Evolutionary conservation across 345 rosid genomes (phyloP).

Genomic region (Populus tremula): DNA sequence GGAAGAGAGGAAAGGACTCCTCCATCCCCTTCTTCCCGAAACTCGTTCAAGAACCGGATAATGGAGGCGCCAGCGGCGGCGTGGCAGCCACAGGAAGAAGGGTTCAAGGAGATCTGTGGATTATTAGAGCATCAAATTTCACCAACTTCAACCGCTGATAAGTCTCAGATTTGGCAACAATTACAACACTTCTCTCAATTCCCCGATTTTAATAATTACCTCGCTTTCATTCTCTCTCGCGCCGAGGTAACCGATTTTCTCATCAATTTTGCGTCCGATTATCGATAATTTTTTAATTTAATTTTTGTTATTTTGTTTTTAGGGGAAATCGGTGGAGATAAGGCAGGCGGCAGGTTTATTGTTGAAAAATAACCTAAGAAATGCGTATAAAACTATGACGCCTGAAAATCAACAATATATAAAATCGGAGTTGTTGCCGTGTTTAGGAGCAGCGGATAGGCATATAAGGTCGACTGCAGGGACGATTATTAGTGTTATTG

Average conservation of each 20-base stretch:
- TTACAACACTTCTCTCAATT: constrained; percentile 84
- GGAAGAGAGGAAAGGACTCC: not conserved
- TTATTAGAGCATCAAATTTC: constrained; percentile 87
- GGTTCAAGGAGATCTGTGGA: constrained; percentile 76
- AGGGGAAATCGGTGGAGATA: constrained; percentile 83
- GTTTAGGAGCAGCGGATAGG: constrained; percentile 85
- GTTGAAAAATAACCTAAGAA: constrained; percentile 78
- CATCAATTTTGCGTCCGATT: not conserved
- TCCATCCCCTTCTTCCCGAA: not conserved
- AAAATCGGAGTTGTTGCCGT: constrained; percentile 77
- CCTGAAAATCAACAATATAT: constrained; percentile 62
- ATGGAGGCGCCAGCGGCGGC: constrained; percentile 29
- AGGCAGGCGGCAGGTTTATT: constrained; percentile 98
- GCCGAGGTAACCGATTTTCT: constrained; percentile 53
- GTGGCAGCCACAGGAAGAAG: constrained; percentile 92
- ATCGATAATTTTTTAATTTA: not conserved
- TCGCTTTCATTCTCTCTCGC: constrained; percentile 82
- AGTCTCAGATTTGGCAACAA: constrained; percentile 93
- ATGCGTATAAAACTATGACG: constrained; percentile 59
- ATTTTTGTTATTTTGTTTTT: constrained; percentile 9
- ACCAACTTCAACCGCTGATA: constrained; percentile 71
- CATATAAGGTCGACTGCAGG: constrained; percentile 90
- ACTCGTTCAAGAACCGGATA: constrained; percentile 11
- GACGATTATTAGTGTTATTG: constrained; percentile 72
- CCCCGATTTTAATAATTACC: constrained; percentile 97